Evolutionary conservation across 140 eudicot species (phyloP).

Genomic region (Ambrosia hybrid): DNA sequence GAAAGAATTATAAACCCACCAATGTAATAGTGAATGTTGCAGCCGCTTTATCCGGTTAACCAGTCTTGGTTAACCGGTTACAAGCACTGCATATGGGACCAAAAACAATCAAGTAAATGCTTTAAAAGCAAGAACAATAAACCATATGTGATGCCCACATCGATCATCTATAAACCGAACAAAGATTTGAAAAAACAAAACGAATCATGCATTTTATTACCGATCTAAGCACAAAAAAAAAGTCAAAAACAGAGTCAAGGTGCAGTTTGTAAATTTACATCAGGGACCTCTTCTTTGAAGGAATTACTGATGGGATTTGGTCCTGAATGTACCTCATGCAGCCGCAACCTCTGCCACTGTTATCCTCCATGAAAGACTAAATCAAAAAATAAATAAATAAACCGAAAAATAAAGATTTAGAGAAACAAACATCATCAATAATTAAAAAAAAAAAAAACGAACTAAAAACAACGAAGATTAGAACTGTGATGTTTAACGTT

Average conservation of each 20-base stretch:
- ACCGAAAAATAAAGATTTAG: neutral
- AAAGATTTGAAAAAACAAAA: neutral
- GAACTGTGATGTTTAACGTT: neutral
- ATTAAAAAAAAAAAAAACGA: neutral
- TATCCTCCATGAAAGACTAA: slow-evolving; percentile 35
- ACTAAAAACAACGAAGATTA: neutral
- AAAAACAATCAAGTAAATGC: slow-evolving; percentile 4
- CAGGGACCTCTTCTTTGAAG: slow-evolving; percentile 34
- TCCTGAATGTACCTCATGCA: slow-evolving; percentile 49
- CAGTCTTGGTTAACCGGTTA: neutral
- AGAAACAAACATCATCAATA: neutral
- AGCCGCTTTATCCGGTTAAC: slow-evolving; percentile 1
- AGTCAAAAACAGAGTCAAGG: slow-evolving; percentile 24
- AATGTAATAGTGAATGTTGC: neutral
- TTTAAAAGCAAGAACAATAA: slow-evolving; percentile 8
- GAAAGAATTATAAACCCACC: too few species aligned
- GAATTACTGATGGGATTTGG: slow-evolving; percentile 43
- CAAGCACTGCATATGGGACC: neutral
- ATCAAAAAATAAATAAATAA: neutral
- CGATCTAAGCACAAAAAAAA: neutral
- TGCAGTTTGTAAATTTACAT: slow-evolving; percentile 25
- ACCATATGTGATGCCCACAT: neutral
- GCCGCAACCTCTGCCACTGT: slow-evolving; percentile 25
- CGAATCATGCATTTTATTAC: slow-evolving; percentile 26
- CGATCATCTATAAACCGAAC: neutral